A percentile compares a stretch with the other conserved stretches of the same genome.
Conservation (phyloP, 2,329 filamentous ascomycete genomes). For the Parastagonospora nodorum region DNA sequence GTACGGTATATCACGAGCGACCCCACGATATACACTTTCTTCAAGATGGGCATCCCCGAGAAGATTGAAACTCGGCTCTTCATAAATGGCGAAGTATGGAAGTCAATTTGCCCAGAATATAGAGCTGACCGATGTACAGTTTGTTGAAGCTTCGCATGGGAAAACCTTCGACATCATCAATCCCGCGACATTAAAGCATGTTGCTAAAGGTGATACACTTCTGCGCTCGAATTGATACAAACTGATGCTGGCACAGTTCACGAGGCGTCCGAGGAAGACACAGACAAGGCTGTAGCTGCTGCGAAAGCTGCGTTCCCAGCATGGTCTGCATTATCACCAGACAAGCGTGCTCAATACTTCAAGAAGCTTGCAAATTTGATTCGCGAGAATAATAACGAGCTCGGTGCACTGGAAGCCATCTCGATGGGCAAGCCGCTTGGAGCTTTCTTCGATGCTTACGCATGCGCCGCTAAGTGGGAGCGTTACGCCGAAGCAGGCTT, state of each 20-base stretch:
- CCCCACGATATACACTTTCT: neutral
- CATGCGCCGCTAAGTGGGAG: constrained; percentile 80
- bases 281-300: constrained; percentile 73
- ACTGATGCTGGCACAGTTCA: constrained; percentile 19
- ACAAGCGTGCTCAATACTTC: constrained; percentile 33
- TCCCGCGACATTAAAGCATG: constrained; percentile 80
- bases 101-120: neutral
- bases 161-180: constrained; percentile 70
- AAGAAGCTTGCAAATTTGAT: constrained; percentile 75
- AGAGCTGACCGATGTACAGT: constrained; percentile 22
- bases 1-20: neutral
- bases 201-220: constrained; percentile 65
- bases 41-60: constrained; percentile 33
- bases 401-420: constrained; percentile 80
- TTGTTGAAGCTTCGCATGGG: constrained; percentile 37
- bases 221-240: neutral
- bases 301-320: constrained; percentile 71
- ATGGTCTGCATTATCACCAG: constrained; percentile 64
- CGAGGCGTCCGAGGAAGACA: constrained; percentile 51
- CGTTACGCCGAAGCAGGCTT: constrained; percentile 72
- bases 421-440: constrained; percentile 86
- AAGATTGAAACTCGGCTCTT: constrained; percentile 42
- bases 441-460: constrained; percentile 77
- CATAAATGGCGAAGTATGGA: constrained; percentile 41
- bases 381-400: constrained; percentile 77